Conservation (phyloP, 768 basidiomycete species). For the Tricholoma sp. region DNA sequence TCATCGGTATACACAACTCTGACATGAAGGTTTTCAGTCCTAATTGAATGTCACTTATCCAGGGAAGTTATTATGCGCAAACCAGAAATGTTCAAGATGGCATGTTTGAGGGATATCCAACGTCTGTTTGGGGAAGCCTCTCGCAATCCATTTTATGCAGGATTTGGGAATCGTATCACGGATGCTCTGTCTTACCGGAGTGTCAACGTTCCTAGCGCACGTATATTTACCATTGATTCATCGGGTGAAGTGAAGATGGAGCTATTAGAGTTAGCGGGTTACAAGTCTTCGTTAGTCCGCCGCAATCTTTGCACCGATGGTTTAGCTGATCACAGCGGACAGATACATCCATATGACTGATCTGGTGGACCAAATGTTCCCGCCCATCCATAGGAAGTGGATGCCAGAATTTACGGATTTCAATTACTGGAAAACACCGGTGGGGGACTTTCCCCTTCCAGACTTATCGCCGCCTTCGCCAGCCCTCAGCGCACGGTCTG, state of each 20-base stretch:
- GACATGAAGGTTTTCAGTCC: not conserved
- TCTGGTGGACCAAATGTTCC: conserved; percentile 99
- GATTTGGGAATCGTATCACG: conserved; percentile 97
- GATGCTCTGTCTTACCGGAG: conserved; percentile 97
- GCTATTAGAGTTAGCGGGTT: conserved; percentile 91
- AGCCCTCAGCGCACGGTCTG: conserved; percentile 89
- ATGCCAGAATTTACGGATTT: conserved; percentile 92
- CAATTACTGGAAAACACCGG: conserved; percentile 88
- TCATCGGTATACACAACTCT: conserved; percentile 63
- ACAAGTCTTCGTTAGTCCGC: conserved; percentile 76
- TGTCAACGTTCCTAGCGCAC: conserved; percentile 88
- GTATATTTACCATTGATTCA: conserved; percentile 97
- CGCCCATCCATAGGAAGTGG: conserved; percentile 87
- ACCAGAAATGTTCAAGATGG: conserved; percentile 99
- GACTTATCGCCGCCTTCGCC: conserved; percentile 86
- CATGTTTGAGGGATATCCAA: conserved; percentile 92
- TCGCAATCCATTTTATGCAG: conserved; percentile 87
- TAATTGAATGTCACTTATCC: not conserved
- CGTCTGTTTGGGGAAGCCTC: conserved; percentile 74
- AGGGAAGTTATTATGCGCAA: conserved; percentile 99
- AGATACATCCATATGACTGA: conserved; percentile 99
- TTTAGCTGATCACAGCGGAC: conserved; percentile 1
- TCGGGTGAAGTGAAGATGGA: conserved; percentile 96
- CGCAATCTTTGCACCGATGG: not conserved
- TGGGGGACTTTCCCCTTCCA: conserved; percentile 75